These are phyloP conservation scores for Firmiana major DNA, from an alignment of 345 rosid species.

Conservation along the genomic window DNA sequence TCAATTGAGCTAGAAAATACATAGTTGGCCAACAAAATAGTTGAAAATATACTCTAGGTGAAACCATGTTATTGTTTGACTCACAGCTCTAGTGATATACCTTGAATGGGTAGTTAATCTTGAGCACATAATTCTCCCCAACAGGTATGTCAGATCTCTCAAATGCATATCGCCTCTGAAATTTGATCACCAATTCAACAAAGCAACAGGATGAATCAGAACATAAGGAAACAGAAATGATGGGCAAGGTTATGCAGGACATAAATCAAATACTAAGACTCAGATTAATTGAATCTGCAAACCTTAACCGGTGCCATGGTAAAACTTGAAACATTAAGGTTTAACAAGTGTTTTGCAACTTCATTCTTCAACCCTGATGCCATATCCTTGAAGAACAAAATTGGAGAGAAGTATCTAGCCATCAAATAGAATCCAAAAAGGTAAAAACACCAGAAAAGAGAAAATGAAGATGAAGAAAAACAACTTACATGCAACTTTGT, in stretches of 20 bases:
- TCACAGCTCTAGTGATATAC: conserved; percentile 33
- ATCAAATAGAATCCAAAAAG: conserved; percentile 12
- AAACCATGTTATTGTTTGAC: conserved; percentile 1
- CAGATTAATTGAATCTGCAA: conserved; percentile 24
- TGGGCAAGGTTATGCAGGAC: not conserved
- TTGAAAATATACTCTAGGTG: not conserved
- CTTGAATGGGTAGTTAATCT: conserved; percentile 92
- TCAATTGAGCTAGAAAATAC: not conserved
- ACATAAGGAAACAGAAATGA: not conserved
- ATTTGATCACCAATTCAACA: conserved; percentile 17
- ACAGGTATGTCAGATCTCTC: conserved; percentile 71
- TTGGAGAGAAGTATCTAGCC: not conserved
- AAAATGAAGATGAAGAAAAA: not conserved
- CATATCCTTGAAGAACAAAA: conserved; percentile 47
- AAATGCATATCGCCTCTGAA: conserved; percentile 85
- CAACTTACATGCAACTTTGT: conserved; percentile 71
- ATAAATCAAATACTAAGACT: not conserved
- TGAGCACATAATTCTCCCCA: conserved; percentile 81
- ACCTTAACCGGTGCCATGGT: conserved; percentile 91
- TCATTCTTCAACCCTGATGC: conserved; percentile 74
- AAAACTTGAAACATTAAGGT: conserved; percentile 73
- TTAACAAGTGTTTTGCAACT: conserved; percentile 57
- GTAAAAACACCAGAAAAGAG: conserved; percentile 5
- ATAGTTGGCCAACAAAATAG: not conserved
- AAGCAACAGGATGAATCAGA: conserved; percentile 20